Conservation (phyloP, 768 basidiomycete species). For the Lanmaoa rubissima region DNA sequence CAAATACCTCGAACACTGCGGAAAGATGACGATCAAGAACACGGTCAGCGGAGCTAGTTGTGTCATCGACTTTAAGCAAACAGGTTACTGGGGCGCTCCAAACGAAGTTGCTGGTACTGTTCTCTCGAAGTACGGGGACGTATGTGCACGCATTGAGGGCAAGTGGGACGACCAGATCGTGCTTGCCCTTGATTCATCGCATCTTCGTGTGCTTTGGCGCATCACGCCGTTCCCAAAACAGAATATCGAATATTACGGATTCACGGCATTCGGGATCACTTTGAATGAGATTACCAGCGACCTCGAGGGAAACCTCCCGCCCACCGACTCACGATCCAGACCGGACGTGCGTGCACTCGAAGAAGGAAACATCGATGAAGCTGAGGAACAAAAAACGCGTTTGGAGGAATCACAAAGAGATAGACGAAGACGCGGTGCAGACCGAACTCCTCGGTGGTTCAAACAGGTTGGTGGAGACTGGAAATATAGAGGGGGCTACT, state of each 20-base stretch:
- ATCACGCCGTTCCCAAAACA: slow-evolving; percentile 71
- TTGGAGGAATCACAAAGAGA: slow-evolving; percentile 78
- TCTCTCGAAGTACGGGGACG: slow-evolving; percentile 49
- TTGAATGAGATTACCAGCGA: slow-evolving; percentile 78
- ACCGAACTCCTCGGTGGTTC: slow-evolving; percentile 74
- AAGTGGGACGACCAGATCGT: slow-evolving; percentile 86
- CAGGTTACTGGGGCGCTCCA: slow-evolving; percentile 77
- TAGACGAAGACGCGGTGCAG: slow-evolving; percentile 58
- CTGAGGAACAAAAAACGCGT: slow-evolving; percentile 69
- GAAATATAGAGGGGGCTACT: slow-evolving; percentile 78
- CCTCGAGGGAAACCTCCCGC: slow-evolving; percentile 60
- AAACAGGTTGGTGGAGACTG: slow-evolving; percentile 66
- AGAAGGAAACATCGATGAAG: slow-evolving; percentile 65
- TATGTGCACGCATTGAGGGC: slow-evolving; percentile 69
- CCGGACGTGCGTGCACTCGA: slow-evolving; percentile 85
- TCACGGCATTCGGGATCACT: slow-evolving; percentile 75
- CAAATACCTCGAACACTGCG: slow-evolving; percentile 85
- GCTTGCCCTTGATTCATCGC: slow-evolving; percentile 63
- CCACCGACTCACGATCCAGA: slow-evolving; percentile 79
- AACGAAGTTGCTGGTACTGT: slow-evolving; percentile 70
- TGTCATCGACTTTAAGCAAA: slow-evolving; percentile 81
- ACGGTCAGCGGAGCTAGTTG: slow-evolving; percentile 53
- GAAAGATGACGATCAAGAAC: slow-evolving; percentile 76
- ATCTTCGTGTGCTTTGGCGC: slow-evolving; percentile 78
- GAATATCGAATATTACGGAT: slow-evolving; percentile 73